Evolutionary conservation across 306 rosid species (phyloP).

Genomic region (Acacia confusa): DNA sequence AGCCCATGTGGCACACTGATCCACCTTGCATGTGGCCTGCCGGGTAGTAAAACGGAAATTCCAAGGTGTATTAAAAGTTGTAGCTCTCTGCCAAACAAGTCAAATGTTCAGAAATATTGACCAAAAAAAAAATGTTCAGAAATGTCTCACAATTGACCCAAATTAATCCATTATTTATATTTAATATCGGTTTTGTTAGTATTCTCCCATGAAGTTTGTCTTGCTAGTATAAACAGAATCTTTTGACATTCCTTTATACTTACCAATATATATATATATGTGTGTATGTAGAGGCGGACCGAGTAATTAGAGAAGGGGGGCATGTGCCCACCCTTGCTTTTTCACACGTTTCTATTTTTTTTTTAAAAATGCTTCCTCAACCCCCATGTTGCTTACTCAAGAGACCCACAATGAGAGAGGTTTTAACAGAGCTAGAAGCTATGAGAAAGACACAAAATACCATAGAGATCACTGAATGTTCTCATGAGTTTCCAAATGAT

Average conservation of each 20-base stretch:
- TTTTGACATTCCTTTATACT: background rate
- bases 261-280: background rate
- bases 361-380: too few species aligned
- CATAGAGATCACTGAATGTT: background rate
- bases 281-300: too few species aligned
- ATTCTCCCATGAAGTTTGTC: background rate
- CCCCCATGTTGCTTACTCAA: too few species aligned
- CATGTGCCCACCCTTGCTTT: too few species aligned
- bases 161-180: background rate
- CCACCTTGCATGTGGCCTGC: background rate
- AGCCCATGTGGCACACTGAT: background rate
- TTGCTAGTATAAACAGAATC: background rate
- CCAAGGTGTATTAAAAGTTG: background rate
- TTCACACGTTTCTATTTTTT: too few species aligned
- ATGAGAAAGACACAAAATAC: conserved; percentile 36
- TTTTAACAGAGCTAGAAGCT: conserved; percentile 50
- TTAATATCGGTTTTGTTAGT: background rate
- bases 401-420: conserved; percentile 65
- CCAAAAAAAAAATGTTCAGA: too few species aligned
- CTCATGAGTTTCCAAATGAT: background rate
- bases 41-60: conserved; percentile 19
- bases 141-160: conserved; percentile 1
- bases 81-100: background rate
- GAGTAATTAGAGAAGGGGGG: too few species aligned
- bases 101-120: background rate